Percentiles rank a stretch among this genome's conserved stretches.
These are phyloP conservation scores for Macadamia integrifolia DNA, from an alignment of 164 flowering plant species.

Conservation along the genomic window DNA sequence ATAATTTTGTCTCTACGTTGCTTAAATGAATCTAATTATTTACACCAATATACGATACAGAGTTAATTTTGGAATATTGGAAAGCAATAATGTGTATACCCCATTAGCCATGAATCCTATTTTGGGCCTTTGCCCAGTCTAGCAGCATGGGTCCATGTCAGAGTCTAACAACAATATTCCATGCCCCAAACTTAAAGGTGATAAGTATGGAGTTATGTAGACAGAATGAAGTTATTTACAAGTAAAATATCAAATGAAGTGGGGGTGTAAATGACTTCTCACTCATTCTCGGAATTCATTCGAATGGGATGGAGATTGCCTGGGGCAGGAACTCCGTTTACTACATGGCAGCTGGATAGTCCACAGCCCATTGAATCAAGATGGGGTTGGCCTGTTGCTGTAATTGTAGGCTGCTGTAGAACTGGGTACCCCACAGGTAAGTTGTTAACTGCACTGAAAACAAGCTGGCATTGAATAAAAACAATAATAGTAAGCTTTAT, in stretches of 20 bases:
- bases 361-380: slow-evolving; percentile 76
- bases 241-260: no score
- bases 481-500: slow-evolving; percentile 6
- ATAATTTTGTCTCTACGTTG: no score
- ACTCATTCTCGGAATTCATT: slow-evolving; percentile 83
- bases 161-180: no score
- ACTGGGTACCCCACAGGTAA: slow-evolving; percentile 96
- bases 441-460: slow-evolving; percentile 87
- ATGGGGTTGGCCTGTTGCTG: slow-evolving; percentile 86
- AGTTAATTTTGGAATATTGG: no score
- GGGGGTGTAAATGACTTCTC: slow-evolving; percentile 22
- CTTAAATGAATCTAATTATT: no score
- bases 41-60: no score
- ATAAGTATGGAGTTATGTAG: not conserved
- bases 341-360: slow-evolving; percentile 79
- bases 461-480: slow-evolving; percentile 33
- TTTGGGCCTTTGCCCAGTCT: no score
- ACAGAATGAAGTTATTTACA: not conserved
- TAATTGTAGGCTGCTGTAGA: slow-evolving; percentile 67
- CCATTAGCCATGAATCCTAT: no score
- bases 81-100: no score
- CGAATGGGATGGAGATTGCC: slow-evolving; percentile 74
- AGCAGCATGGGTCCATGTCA: no score
- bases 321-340: slow-evolving; percentile 95
- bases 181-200: no score